A percentile compares a stretch with the other conserved stretches of the same genome.
Evolutionary conservation across 1,284 basidiomycete species (phyloP).

Genomic region (Cutaneotrichosporon spelunceum): DNA sequence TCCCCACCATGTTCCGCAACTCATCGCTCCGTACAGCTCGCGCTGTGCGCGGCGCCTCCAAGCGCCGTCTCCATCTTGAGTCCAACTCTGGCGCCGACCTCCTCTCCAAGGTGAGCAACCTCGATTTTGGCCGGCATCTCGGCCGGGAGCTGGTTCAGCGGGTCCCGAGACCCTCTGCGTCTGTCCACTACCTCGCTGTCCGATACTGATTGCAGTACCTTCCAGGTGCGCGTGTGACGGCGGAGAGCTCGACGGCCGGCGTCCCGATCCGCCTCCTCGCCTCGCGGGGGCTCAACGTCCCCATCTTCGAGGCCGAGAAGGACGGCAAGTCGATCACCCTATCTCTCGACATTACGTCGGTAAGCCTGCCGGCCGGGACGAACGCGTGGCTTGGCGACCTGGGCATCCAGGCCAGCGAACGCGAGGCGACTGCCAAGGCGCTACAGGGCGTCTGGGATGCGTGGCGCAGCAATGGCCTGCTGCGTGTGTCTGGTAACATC

Average conservation of each 20-base stretch:
- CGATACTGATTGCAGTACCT: neutral
- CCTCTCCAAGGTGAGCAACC: conserved; percentile 13
- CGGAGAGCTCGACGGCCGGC: neutral
- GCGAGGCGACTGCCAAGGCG: conserved; percentile 5
- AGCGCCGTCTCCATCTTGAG: conserved; percentile 15
- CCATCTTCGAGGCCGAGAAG: conserved; percentile 18
- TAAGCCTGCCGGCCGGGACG: conserved; percentile 11
- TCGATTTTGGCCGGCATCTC: neutral
- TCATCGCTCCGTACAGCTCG: conserved; percentile 7
- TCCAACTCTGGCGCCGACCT: conserved; percentile 7
- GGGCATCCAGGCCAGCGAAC: conserved; percentile 12
- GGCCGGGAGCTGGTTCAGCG: neutral
- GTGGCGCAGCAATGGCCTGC: conserved; percentile 21
- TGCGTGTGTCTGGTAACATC: conserved; percentile 18
- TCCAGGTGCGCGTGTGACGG: conserved; percentile 6
- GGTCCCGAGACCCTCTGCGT: neutral
- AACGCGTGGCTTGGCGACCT: conserved; percentile 16
- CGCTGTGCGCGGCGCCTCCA: conserved; percentile 9
- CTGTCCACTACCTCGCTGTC: neutral
- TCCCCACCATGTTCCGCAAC: conserved; percentile 13
- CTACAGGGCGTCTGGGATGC: conserved; percentile 20
- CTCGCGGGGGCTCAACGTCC: conserved; percentile 11
- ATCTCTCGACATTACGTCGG: conserved; percentile 15
- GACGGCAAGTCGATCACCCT: conserved; percentile 16
- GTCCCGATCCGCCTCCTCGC: conserved; percentile 1